Percentiles rank a stretch among this genome's conserved stretches.
phyloP scores from a whole-genome alignment of 2,329 filamentous ascomycete genomes.

The Gaeumannomyces sp. region DNA sequence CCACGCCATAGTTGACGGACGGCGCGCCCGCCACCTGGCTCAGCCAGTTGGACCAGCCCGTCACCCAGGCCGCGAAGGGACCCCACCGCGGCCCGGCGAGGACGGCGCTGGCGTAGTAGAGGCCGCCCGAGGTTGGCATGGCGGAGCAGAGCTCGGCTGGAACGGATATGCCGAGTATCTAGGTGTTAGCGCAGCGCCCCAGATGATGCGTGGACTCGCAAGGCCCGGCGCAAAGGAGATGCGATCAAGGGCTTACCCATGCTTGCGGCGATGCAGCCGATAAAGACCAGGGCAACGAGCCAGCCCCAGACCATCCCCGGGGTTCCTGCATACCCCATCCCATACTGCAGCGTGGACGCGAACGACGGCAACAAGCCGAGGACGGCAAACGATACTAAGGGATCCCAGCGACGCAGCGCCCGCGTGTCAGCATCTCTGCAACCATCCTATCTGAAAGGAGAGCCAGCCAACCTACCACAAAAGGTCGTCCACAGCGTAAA shows the following conservation, averaged over 20 bases:
- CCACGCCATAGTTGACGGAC: constrained; percentile 35
- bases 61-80: constrained; percentile 32
- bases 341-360: constrained; percentile 65
- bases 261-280: constrained; percentile 61
- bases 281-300: constrained; percentile 66
- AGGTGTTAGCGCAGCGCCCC: background rate
- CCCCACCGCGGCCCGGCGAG: constrained; percentile 41
- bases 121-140: constrained; percentile 51
- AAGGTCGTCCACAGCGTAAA: constrained; percentile 71
- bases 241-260: constrained; percentile 35
- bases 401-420: too few relatives aligned
- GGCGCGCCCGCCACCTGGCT: constrained; percentile 36
- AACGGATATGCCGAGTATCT: too few relatives aligned
- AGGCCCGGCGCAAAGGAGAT: too few relatives aligned
- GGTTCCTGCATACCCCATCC: constrained; percentile 46
- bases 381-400: constrained; percentile 62
- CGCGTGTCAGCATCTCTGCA: too few relatives aligned
- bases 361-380: constrained; percentile 66
- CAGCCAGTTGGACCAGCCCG: constrained; percentile 36
- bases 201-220: too few relatives aligned
- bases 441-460: too few relatives aligned
- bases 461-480: constrained; percentile 29
- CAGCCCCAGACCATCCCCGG: constrained; percentile 71
- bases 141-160: constrained; percentile 51
- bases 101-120: constrained; percentile 55